Evolutionary conservation across 352 stramenopile species (phyloP).

Genomic region (Peronospora destructor): DNA sequence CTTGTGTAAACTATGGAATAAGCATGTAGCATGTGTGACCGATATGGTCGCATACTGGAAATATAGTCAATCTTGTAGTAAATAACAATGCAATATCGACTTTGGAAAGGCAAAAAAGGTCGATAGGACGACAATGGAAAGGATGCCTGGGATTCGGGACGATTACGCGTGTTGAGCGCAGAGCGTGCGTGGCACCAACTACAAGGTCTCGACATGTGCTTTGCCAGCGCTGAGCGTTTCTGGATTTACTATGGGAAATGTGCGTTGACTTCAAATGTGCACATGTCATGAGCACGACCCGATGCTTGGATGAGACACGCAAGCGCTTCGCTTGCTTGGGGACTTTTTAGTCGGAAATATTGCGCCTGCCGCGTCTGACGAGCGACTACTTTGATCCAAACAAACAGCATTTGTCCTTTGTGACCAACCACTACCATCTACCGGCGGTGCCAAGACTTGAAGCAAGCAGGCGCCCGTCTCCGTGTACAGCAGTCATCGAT

Average conservation of each 20-base stretch:
- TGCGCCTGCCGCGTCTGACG: slow-evolving; percentile 4
- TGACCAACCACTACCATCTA: slow-evolving; percentile 9
- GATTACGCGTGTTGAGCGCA: slow-evolving; percentile 21
- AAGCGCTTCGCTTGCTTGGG: slow-evolving; percentile 10
- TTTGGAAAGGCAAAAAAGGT: not conserved
- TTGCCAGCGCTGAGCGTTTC: slow-evolving; percentile 11
- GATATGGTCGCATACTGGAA: slow-evolving; percentile 7
- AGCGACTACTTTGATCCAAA: not conserved
- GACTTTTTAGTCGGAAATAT: slow-evolving; percentile 6
- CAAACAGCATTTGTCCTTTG: not conserved
- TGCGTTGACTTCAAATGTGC: not conserved
- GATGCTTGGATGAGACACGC: slow-evolving; percentile 6
- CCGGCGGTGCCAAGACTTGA: slow-evolving; percentile 22
- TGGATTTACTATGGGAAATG: slow-evolving; percentile 11
- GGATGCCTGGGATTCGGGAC: slow-evolving; percentile 3
- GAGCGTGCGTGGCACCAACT: slow-evolving; percentile 14
- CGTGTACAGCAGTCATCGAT: slow-evolving; percentile 21
- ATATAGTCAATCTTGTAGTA: not conserved
- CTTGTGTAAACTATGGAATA: slow-evolving; percentile 30
- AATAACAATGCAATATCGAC: not conserved
- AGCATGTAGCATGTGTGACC: slow-evolving; percentile 9
- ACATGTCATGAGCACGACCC: not conserved
- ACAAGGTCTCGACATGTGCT: slow-evolving; percentile 22
- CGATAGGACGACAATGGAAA: slow-evolving; percentile 12
- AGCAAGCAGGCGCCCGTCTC: slow-evolving; percentile 11